Percentiles rank a stretch among this genome's conserved stretches.
phyloP scores from a whole-genome alignment of 2,329 filamentous ascomycete genomes.

The Lasiodiplodia hormozganensis region DNA sequence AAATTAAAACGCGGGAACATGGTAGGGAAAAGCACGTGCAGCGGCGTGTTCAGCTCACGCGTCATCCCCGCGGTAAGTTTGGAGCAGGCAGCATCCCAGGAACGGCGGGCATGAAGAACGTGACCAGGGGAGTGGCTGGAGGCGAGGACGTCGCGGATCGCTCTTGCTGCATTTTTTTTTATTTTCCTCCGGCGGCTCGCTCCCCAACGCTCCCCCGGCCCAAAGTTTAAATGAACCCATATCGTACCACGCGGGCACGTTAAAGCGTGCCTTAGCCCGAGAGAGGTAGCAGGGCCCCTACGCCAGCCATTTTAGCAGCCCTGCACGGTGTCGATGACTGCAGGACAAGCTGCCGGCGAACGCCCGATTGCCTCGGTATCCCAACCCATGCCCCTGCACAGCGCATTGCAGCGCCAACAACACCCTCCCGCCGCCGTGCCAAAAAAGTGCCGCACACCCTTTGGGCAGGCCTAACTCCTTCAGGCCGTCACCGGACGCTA shows the following conservation, averaged over 20 bases:
- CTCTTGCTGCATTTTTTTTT: not conserved
- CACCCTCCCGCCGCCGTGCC: not conserved
- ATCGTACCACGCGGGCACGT: slow-evolving; percentile 11
- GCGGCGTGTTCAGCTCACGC: slow-evolving; percentile 7
- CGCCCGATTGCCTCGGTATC: slow-evolving; percentile 23
- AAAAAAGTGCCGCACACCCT: not conserved
- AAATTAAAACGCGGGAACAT: slow-evolving; percentile 13
- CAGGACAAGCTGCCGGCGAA: slow-evolving; percentile 20
- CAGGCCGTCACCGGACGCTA: not conserved
- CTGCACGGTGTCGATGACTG: slow-evolving; percentile 23
- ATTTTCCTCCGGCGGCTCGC: slow-evolving; percentile 8
- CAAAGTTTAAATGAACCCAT: slow-evolving; percentile 27
- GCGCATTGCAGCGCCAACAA: not conserved
- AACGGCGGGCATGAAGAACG: not conserved
- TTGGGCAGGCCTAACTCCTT: not conserved
- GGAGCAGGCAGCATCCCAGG: slow-evolving; percentile 9
- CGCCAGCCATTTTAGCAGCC: slow-evolving; percentile 20
- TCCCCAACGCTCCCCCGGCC: slow-evolving; percentile 6
- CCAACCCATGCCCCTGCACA: not conserved
- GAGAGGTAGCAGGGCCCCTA: not conserved
- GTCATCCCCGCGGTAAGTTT: slow-evolving; percentile 11
- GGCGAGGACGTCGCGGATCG: slow-evolving; percentile 6
- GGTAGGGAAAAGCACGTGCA: slow-evolving; percentile 17
- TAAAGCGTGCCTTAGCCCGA: not conserved
- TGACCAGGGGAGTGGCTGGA: not conserved